phyloP scores from a whole-genome alignment of 192 early-diverging fungal genomes.

The Backusella psychrophila region DNA sequence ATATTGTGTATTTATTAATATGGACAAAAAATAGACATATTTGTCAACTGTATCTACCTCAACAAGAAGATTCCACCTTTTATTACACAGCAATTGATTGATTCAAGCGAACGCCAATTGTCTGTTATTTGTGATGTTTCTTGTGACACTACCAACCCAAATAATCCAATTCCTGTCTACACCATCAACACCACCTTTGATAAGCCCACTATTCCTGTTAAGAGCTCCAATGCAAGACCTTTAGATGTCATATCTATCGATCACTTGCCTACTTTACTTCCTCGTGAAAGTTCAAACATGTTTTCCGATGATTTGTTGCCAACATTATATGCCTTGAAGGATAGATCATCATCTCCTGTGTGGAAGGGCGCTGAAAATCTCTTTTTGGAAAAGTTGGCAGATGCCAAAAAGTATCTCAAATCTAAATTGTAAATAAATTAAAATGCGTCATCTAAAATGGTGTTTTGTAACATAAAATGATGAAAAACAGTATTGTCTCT shows the following conservation, averaged over 20 bases:
- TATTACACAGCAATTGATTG: slow-evolving; percentile 76
- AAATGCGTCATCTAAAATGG: background rate
- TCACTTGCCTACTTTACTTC: slow-evolving; percentile 93
- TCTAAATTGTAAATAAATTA: slow-evolving; percentile 6
- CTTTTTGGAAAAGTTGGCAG: slow-evolving; percentile 74
- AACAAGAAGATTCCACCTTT: slow-evolving; percentile 90
- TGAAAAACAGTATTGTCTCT: background rate
- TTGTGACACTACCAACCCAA: slow-evolving; percentile 96
- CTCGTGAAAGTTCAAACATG: slow-evolving; percentile 85
- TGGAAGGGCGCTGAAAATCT: slow-evolving; percentile 85
- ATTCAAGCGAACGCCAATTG: slow-evolving; percentile 58
- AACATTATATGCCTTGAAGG: slow-evolving; percentile 66
- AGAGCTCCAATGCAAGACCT: slow-evolving; percentile 57
- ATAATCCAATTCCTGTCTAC: slow-evolving; percentile 97
- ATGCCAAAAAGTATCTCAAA: slow-evolving; percentile 6
- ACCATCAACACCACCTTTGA: slow-evolving; percentile 90
- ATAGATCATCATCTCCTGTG: slow-evolving; percentile 60
- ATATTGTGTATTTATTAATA: background rate
- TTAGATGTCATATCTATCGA: slow-evolving; percentile 94
- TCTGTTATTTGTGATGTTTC: slow-evolving; percentile 89
- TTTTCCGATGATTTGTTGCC: slow-evolving; percentile 86
- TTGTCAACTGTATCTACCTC: slow-evolving; percentile 99
- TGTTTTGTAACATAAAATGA: background rate
- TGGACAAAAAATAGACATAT: slow-evolving; percentile 60
- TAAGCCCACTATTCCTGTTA: slow-evolving; percentile 76